Evolutionary conservation across 1,139 yeast genomes (phyloP).

Genomic region (Diutina neorugosa): DNA sequence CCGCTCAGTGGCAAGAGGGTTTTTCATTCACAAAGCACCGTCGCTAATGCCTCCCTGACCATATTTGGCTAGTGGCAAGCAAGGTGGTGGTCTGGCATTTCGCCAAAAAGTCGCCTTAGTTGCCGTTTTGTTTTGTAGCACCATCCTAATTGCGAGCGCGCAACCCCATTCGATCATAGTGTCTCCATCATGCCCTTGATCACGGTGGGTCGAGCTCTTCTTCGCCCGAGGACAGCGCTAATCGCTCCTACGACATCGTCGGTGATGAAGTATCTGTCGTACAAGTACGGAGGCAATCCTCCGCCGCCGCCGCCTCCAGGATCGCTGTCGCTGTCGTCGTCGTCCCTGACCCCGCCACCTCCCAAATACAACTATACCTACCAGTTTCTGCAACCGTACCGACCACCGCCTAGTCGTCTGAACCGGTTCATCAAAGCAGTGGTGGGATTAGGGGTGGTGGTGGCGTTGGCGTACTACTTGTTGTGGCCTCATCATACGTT

Average conservation of each 20-base stretch:
- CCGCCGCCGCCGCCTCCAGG: not conserved
- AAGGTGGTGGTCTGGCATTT: too few relatives aligned
- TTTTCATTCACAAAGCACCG: not conserved
- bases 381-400: not conserved
- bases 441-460: not conserved
- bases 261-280: not conserved
- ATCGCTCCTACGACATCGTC: not conserved
- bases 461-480: constrained; percentile 16
- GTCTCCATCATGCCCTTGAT: not conserved
- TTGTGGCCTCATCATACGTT: constrained; percentile 53
- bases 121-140: not conserved
- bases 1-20: too few relatives aligned
- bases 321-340: not conserved
- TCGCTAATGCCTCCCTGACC: not conserved
- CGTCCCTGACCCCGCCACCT: not conserved
- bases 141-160: not conserved
- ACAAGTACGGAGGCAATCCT: not conserved
- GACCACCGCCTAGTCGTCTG: not conserved
- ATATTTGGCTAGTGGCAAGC: too few relatives aligned
- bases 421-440: not conserved
- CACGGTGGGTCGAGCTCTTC: not conserved
- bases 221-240: not conserved
- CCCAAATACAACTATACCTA: not conserved
- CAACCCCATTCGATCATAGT: not conserved
- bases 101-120: too few relatives aligned